Base-by-base conservation (phyloP, 2,329 filamentous ascomycete species). In the Akanthomyces dipterigenus region DNA sequence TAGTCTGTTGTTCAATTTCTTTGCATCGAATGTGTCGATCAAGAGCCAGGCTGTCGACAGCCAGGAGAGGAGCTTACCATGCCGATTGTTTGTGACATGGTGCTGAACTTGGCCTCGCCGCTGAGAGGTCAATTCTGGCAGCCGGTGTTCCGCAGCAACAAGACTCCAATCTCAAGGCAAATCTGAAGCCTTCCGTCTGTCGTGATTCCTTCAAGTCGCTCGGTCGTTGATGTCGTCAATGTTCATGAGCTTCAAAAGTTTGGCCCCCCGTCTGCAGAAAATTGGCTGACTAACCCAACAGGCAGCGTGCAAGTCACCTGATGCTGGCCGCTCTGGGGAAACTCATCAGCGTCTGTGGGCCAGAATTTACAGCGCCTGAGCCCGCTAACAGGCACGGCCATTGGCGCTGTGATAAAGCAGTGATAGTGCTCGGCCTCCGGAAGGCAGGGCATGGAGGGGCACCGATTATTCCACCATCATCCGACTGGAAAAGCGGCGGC, bases 81-180 rank as follows among this genome's bases (percentile, higher is more conserved):
- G 70, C 90, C 90, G 71, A 92, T 78, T 66, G 85, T 88, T 82
- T 92, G 89, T 68, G 90, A 93, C 90, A 93, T 93, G 48, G 62
- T 78, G 73, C 67, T 65, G 67, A 62, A 26, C 28, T 45, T 3
- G 48, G 56, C 56, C 31, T 63, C 45, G 18, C 42, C 45, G 18
- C 42, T 64, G 65, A 18, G 65, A 65, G 55, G 49, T 54, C 60
- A 62, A 64, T 50, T 67, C 62, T 63, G 20, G 18, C 24, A 18
- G 18, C 7, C 3, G 3, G 2, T 22, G 4, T 36, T 60, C 7
- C 45, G 2, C 14, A 4, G 12, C 38, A 40, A 1, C 20, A n/a
- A 18, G 3, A 3, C 3, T 24, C 2, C 24, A 43, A 2, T n/a
- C 5, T 7, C 46, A 43, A n/a, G 24, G n/a, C 16, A n/a, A 7